These are phyloP conservation scores for Amylostereum chailletii DNA, from an alignment of 1,284 basidiomycete species.

Conservation along the genomic window DNA sequence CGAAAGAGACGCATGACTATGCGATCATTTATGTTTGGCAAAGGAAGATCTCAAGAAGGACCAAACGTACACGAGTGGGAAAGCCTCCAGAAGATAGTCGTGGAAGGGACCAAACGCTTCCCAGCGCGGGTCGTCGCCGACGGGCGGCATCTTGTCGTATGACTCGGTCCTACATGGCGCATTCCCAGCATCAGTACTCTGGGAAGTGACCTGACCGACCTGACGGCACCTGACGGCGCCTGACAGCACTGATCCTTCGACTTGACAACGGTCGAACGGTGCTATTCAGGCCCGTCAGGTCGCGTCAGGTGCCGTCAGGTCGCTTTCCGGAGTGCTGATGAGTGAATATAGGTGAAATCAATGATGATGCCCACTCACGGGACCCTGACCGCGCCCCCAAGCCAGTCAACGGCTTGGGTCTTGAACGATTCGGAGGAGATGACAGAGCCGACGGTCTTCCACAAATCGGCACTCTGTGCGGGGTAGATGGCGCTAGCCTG, in stretches of 20 bases:
- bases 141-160: conserved; percentile 31
- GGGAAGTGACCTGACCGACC: no score
- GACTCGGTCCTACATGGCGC: conserved; percentile 23
- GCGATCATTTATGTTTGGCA: neutral
- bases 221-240: no score
- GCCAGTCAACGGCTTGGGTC: conserved; percentile 38
- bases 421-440: conserved; percentile 37
- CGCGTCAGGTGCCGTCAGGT: no score
- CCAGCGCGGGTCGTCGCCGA: conserved; percentile 38
- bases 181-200: neutral
- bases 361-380: conserved; percentile 20
- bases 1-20: conserved; percentile 41
- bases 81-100: conserved; percentile 30
- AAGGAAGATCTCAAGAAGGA: conserved; percentile 2
- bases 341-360: neutral
- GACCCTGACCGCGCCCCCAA: conserved; percentile 38
- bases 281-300: no score
- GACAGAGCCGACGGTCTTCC: conserved; percentile 29
- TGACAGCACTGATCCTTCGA: no score
- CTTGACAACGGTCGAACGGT: no score
- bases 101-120: conserved; percentile 32
- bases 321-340: no score
- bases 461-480: conserved; percentile 30
- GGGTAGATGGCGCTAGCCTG: conserved; percentile 37
- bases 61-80: conserved; percentile 29